Conservation (phyloP, 805 yeast genomes). For the Nakazawaea anatomiae region DNA sequence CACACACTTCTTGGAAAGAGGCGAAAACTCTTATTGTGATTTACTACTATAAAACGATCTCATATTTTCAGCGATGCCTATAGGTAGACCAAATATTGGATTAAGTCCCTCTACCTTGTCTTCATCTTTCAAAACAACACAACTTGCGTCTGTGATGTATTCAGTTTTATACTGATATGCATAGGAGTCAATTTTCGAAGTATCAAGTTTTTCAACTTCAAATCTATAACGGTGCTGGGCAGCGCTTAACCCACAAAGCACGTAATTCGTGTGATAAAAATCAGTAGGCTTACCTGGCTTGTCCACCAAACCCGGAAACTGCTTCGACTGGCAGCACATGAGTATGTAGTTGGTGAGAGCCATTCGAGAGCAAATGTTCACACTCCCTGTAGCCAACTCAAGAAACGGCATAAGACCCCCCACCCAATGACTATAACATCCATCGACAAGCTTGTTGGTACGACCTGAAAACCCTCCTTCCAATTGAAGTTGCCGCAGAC, state of each 20-base stretch:
- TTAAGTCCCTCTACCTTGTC: conserved; percentile 31
- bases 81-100: conserved; percentile 57
- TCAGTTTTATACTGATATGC: conserved; percentile 24
- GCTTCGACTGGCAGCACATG: conserved; percentile 63
- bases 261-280: conserved; percentile 87
- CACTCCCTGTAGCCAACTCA: conserved; percentile 40
- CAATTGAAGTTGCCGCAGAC: conserved; percentile 56
- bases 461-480: conserved; percentile 92
- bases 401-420: conserved; percentile 70
- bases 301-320: conserved; percentile 74
- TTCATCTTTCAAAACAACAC: conserved; percentile 15
- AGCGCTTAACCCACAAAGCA: conserved; percentile 65
- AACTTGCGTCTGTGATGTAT: conserved; percentile 13
- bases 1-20: neutral
- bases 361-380: conserved; percentile 33
- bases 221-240: conserved; percentile 39
- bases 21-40: neutral
- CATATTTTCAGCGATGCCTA: conserved; percentile 27
- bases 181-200: conserved; percentile 10
- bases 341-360: conserved; percentile 62
- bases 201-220: conserved; percentile 6
- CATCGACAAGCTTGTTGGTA: conserved; percentile 90
- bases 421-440: conserved; percentile 94
- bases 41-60: conserved; percentile 11
- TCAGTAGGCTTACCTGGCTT: conserved; percentile 82